Base-by-base conservation (phyloP, 345 rosid genomes). In the Eutrema japonicum region DNA sequence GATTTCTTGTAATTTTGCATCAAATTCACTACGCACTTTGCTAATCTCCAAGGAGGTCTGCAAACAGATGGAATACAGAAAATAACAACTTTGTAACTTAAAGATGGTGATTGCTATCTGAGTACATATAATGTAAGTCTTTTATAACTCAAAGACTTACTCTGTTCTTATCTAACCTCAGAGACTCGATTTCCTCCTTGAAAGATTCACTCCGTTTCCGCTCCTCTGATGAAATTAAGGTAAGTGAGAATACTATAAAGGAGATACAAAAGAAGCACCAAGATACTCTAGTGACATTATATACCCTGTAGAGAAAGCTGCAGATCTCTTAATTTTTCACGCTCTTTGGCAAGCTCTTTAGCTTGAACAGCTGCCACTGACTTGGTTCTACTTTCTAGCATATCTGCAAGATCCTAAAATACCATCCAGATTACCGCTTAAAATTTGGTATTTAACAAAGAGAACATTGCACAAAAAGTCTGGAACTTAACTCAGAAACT, bases 361-460 rank as follows among this genome's bases (percentile, higher is more conserved):
- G 85, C 84, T 76, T 79, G 85, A 62, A 77, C 69, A 55, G 84
- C 81, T 62, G 73, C 83, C 74, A 86, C 69, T 40, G 88, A 82
- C 78, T 86, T 78, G 66, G 76, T 88, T 83, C 84, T 83, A 64
- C 85, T 96, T 81, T 93, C 94, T 51, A 85, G 68, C 86, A 88
- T 78, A 85, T 86, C 96, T 91, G 87, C 88, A 86, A 93, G 89
- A 80, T 91, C 96, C 97, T 89, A 93, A 79, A 89, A 83, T 75
- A 59, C 74, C 71, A 93, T 85, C 77, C 76, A 83, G 64, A 66
- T 63, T 63, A 54, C 38, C 18, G 3, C 77, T 53, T 63, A 64
- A 46, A 62, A 52, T 41, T 42, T 16, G 7, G 33, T 60, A 0
- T 10, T 40, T 8, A n/a, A 26, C 12, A 14, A 32, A 36, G 46